Percentiles rank a stretch among this genome's conserved stretches.
Conservation (phyloP, 352 stramenopile genomes). For the Pythium aphanidermatum region DNA sequence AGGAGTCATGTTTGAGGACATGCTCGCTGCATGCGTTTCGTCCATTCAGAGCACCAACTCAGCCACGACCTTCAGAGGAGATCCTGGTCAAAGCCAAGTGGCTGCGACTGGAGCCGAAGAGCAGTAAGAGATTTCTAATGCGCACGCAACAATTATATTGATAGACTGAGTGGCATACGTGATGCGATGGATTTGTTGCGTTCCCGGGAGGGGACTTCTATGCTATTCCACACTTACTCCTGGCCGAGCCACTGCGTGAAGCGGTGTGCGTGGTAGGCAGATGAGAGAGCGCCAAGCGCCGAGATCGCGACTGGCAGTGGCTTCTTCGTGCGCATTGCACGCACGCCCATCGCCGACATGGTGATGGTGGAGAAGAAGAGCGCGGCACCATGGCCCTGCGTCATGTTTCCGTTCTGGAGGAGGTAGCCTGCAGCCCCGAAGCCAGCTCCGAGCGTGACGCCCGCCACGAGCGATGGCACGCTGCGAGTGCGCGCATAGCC, state of each 20-base stretch:
- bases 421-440: conserved; percentile 76
- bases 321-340: conserved; percentile 68
- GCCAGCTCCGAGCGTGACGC: conserved; percentile 69
- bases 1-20: conserved; percentile 85
- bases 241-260: conserved; percentile 83
- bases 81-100: no score
- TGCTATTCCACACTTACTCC: conserved; percentile 32
- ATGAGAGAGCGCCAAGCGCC: conserved; percentile 65
- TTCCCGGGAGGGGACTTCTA: background rate
- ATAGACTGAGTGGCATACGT: no score
- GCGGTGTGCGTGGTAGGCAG: conserved; percentile 76
- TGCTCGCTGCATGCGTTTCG: conserved; percentile 79
- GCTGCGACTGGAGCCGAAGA: background rate
- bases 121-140: background rate
- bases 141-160: no score
- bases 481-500: conserved; percentile 81
- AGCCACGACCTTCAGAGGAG: background rate
- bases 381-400: conserved; percentile 72
- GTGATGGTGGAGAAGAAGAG: conserved; percentile 80
- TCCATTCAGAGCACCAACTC: conserved; percentile 44
- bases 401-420: conserved; percentile 77
- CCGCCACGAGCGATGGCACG: conserved; percentile 74
- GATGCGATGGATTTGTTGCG: no score
- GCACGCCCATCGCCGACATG: conserved; percentile 80
- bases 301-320: conserved; percentile 68